Percentiles rank a stretch among this genome's conserved stretches.
Conservation (phyloP, 2,329 filamentous ascomycete genomes). For the Exophiala sp. region DNA sequence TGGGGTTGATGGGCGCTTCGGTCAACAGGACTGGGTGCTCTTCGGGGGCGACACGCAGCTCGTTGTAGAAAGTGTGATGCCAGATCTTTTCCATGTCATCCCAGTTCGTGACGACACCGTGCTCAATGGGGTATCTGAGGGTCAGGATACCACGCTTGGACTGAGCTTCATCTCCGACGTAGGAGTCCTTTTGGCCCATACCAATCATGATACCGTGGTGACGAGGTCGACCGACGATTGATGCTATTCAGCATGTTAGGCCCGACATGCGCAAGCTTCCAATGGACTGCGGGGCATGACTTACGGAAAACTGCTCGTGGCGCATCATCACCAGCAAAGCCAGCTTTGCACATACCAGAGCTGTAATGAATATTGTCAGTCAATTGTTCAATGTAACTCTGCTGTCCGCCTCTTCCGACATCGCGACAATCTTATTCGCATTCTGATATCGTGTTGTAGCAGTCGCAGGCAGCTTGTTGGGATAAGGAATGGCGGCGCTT, state of each 20-base stretch:
- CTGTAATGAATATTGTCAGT: constrained; percentile 50
- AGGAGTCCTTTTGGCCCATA: constrained; percentile 99
- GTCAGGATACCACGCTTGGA: constrained; percentile 99
- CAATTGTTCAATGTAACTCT: constrained; percentile 4
- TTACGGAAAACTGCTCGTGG: constrained; percentile 99
- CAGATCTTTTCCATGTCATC: constrained; percentile 99
- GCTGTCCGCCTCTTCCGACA: constrained; percentile 14
- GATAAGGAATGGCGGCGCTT: constrained; percentile 53
- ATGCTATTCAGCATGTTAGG: constrained; percentile 58
- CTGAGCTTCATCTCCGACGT: constrained; percentile 99
- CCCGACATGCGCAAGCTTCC: background rate
- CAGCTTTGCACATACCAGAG: constrained; percentile 99
- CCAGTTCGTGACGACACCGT: constrained; percentile 99
- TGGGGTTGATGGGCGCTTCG: constrained; percentile 99
- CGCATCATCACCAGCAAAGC: constrained; percentile 99
- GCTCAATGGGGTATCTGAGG: constrained; percentile 98
- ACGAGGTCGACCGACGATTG: constrained; percentile 98
- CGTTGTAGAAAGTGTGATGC: constrained; percentile 99
- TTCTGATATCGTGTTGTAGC: background rate
- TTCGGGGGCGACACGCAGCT: constrained; percentile 98
- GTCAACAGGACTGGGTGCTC: constrained; percentile 99
- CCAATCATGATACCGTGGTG: constrained; percentile 99
- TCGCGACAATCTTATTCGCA: constrained; percentile 5
- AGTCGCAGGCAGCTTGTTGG: constrained; percentile 9
- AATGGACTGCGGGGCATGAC: constrained; percentile 43